Evolutionary conservation across 2,329 filamentous ascomycete genomes (phyloP).

Genomic region (Tolypocladium amazonense): DNA sequence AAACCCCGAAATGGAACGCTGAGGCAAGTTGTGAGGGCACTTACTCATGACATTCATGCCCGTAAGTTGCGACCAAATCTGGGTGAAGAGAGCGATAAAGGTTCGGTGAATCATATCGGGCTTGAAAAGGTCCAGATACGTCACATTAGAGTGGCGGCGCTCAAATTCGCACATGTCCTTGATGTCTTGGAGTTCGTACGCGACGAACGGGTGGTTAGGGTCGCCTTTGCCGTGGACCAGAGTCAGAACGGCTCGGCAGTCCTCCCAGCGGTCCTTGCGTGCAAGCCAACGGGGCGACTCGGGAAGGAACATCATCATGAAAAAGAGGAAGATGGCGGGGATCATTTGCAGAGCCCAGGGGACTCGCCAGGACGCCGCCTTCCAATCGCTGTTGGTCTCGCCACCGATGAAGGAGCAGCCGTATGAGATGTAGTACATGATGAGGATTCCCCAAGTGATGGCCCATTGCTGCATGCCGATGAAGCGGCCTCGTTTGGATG

Average conservation of each 20-base stretch:
- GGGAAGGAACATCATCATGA: slow-evolving; percentile 48
- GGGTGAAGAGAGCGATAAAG: slow-evolving; percentile 37
- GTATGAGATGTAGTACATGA: slow-evolving; percentile 60
- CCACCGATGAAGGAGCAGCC: slow-evolving; percentile 49
- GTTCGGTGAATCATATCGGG: slow-evolving; percentile 52
- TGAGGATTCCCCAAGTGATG: slow-evolving; percentile 56
- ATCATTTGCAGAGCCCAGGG: slow-evolving; percentile 58
- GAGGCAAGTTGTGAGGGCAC: slow-evolving; percentile 1
- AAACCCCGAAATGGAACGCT: background rate
- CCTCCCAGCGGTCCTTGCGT: slow-evolving; percentile 48
- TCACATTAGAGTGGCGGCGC: slow-evolving; percentile 55
- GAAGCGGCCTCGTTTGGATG: slow-evolving; percentile 49
- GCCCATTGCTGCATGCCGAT: slow-evolving; percentile 66
- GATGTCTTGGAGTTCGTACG: slow-evolving; percentile 61
- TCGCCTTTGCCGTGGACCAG: slow-evolving; percentile 59
- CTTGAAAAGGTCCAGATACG: slow-evolving; percentile 61
- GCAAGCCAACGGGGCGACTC: slow-evolving; percentile 57
- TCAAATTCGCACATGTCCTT: slow-evolving; percentile 66
- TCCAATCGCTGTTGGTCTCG: slow-evolving; percentile 18
- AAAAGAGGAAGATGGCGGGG: slow-evolving; percentile 47
- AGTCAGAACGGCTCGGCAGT: slow-evolving; percentile 39
- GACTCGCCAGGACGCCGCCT: slow-evolving; percentile 48
- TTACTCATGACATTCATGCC: slow-evolving; percentile 50
- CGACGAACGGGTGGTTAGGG: slow-evolving; percentile 52
- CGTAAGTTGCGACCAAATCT: slow-evolving; percentile 46